These are phyloP conservation scores for Plasmodium coatneyi DNA, from an alignment of 169 alveolate species.

Conservation along the genomic window DNA sequence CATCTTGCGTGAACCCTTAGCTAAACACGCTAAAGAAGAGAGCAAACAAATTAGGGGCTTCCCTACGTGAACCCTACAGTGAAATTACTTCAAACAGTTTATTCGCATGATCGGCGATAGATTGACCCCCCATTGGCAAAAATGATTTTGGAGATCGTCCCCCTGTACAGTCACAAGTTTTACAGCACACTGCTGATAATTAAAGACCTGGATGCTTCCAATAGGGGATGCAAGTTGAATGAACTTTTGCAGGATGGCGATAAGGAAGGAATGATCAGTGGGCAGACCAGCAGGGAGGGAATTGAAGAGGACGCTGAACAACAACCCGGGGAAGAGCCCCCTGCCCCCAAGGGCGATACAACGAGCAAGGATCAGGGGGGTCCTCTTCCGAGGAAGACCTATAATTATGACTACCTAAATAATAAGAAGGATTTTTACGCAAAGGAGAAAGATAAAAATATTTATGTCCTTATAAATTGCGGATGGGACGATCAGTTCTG, in stretches of 20 bases:
- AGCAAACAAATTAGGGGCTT: background rate
- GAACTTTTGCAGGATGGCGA: background rate
- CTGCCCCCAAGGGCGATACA: background rate
- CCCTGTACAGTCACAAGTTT: slow-evolving; percentile 60
- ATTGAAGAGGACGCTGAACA: background rate
- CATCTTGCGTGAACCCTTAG: background rate
- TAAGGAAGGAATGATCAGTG: background rate
- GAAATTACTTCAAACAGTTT: background rate
- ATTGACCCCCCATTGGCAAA: background rate
- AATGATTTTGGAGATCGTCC: slow-evolving; percentile 72
- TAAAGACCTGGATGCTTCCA: slow-evolving; percentile 22
- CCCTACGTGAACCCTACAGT: background rate
- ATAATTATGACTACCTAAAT: slow-evolving; percentile 71
- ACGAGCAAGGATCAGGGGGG: background rate
- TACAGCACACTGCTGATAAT: slow-evolving; percentile 69
- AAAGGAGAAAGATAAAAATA: slow-evolving; percentile 43
- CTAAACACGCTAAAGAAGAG: background rate
- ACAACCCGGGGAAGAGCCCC: background rate
- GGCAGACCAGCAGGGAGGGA: background rate
- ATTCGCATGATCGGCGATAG: background rate
- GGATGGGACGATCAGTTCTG: slow-evolving; percentile 76
- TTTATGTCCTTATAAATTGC: slow-evolving; percentile 64
- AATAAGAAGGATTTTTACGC: slow-evolving; percentile 63
- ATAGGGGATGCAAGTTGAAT: background rate
- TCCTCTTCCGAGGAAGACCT: background rate